A percentile compares a stretch with the other conserved stretches of the same genome.
Evolutionary conservation across 2,329 filamentous ascomycete species (phyloP).

Genomic region (Oidium heveae): DNA sequence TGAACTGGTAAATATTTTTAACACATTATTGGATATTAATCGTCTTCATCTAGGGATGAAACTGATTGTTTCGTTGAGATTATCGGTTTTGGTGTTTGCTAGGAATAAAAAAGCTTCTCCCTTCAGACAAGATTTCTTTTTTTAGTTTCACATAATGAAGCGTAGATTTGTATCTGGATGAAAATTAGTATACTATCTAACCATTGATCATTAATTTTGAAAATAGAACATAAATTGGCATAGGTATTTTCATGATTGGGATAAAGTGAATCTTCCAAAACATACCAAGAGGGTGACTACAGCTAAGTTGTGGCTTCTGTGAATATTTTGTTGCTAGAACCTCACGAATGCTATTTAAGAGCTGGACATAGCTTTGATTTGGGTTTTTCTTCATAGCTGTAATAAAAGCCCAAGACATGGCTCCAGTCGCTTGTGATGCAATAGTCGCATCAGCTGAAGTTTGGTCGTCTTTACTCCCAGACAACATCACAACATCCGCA

Average conservation of each 20-base stretch:
- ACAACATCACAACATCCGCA: conserved; percentile 93
- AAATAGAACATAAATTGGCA: neutral
- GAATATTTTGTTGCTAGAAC: conserved; percentile 62
- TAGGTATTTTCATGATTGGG: neutral
- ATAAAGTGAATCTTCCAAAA: neutral
- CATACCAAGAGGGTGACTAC: conserved; percentile 75
- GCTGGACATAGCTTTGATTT: conserved; percentile 78
- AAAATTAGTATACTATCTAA: neutral
- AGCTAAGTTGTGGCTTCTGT: conserved; percentile 86
- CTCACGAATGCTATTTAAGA: conserved; percentile 82
- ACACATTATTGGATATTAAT: no score
- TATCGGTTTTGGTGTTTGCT: no score
- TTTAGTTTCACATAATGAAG: neutral
- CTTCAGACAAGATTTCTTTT: no score
- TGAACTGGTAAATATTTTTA: no score
- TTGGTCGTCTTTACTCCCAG: conserved; percentile 81
- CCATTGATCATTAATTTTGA: neutral
- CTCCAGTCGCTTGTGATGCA: conserved; percentile 58
- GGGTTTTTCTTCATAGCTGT: conserved; percentile 53
- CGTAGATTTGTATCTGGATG: conserved; percentile 1
- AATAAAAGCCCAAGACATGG: conserved; percentile 96
- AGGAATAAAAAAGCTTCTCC: no score
- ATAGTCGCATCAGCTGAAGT: conserved; percentile 59
- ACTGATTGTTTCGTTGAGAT: no score
- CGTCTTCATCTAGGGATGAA: no score